Evolutionary conservation across 202 grass and related monocot genomes (phyloP).

Genomic region (Panicum hallii): DNA sequence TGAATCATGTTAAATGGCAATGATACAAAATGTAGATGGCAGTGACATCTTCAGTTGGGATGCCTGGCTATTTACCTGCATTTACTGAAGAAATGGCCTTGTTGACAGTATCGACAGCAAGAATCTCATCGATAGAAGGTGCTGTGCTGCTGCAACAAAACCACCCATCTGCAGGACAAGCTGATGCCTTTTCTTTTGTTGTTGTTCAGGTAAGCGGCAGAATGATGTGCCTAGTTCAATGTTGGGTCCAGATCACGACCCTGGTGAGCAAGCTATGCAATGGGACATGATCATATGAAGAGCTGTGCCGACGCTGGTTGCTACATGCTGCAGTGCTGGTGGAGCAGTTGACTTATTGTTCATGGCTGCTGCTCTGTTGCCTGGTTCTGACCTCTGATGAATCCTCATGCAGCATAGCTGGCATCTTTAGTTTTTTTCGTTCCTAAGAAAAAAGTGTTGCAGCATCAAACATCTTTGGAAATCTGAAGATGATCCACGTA

Average conservation of each 20-base stretch:
- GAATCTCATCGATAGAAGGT: slow-evolving; percentile 18
- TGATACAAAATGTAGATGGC: not conserved
- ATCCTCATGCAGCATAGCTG: not conserved
- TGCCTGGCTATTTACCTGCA: not conserved
- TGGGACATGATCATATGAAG: not conserved
- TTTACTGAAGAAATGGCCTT: slow-evolving; percentile 20
- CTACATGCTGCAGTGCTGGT: not conserved
- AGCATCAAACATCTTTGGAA: slow-evolving; percentile 10
- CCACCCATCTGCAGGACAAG: not conserved
- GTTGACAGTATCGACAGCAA: not conserved
- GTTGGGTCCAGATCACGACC: not conserved
- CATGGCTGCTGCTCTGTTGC: not conserved
- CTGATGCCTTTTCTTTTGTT: slow-evolving; percentile 22
- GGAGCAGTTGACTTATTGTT: slow-evolving; percentile 12
- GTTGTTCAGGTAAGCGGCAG: slow-evolving; percentile 23
- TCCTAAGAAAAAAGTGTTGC: not conserved
- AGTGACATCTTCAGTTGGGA: not conserved
- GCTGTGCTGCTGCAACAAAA: slow-evolving; percentile 41
- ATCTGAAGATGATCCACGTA: slow-evolving; percentile 1
- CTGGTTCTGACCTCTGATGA: not conserved
- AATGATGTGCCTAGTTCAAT: slow-evolving; percentile 28
- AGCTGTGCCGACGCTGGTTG: not conserved
- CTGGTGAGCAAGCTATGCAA: not conserved
- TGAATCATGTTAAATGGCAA: too few relatives aligned
- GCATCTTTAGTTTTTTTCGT: not conserved